A percentile compares a stretch with the other conserved stretches of the same genome.
Evolutionary conservation across 1,284 basidiomycete genomes (phyloP).

Genomic region (Pyrrhoderma noxium): DNA sequence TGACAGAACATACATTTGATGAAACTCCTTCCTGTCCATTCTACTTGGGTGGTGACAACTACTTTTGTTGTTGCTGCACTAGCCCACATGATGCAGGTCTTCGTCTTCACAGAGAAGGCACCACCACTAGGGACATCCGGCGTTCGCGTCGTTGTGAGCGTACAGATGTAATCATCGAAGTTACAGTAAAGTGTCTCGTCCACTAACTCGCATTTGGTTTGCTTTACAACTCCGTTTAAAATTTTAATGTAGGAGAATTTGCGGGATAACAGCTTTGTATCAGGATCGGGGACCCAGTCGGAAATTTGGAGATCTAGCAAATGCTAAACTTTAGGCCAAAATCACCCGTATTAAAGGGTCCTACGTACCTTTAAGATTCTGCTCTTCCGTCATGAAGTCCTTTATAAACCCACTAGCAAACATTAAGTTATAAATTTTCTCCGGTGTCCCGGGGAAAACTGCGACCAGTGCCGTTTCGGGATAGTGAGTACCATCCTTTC

Average conservation of each 20-base stretch:
- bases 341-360: not conserved
- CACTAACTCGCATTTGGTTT: conserved; percentile 89
- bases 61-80: conserved; percentile 71
- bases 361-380: conserved; percentile 79
- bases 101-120: conserved; percentile 89
- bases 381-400: conserved; percentile 82
- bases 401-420: conserved; percentile 96
- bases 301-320: conserved; percentile 80
- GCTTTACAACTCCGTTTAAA: conserved; percentile 78
- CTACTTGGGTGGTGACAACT: conserved; percentile 85
- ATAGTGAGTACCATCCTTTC: conserved; percentile 66
- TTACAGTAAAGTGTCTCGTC: conserved; percentile 83
- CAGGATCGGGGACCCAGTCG: conserved; percentile 72
- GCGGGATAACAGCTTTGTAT: conserved; percentile 67
- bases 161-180: conserved; percentile 78
- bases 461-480: conserved; percentile 70
- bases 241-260: conserved; percentile 97
- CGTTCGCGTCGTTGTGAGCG: conserved; percentile 85
- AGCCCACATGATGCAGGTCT: conserved; percentile 94
- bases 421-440: conserved; percentile 93
- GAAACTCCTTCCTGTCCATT: conserved; percentile 95
- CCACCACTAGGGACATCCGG: conserved; percentile 93
- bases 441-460: conserved; percentile 82
- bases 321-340: not conserved
- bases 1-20: conserved; percentile 66